These are phyloP conservation scores for Sporothrix brasiliensis DNA, from an alignment of 2,329 filamentous ascomycete genomes.

Conservation along the genomic window DNA sequence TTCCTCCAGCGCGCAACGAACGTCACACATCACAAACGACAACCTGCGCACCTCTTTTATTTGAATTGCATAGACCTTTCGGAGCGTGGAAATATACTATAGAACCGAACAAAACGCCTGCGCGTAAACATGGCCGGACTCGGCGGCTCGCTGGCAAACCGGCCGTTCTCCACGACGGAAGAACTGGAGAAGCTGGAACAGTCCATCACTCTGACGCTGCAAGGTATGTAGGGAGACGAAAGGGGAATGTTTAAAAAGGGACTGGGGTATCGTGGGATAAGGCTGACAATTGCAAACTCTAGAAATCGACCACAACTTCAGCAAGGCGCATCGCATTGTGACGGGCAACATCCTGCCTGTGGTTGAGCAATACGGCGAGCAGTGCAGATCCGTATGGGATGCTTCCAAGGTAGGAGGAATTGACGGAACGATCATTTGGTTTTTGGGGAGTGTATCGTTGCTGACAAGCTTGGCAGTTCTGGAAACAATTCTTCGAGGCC, in stretches of 20 bases:
- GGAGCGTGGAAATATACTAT: background rate
- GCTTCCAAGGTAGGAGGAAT: constrained; percentile 74
- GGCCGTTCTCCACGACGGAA: constrained; percentile 79
- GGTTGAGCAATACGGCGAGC: constrained; percentile 92
- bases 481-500: constrained; percentile 99
- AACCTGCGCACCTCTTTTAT: background rate
- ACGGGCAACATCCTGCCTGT: constrained; percentile 90
- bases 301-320: constrained; percentile 99
- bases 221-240: constrained; percentile 59
- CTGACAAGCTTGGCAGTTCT: constrained; percentile 62
- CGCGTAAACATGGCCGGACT: constrained; percentile 54
- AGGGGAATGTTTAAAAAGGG: too few species aligned
- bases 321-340: constrained; percentile 92
- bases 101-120: background rate
- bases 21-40: background rate
- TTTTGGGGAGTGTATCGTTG: background rate
- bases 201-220: constrained; percentile 91
- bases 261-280: background rate
- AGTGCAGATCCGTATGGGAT: constrained; percentile 94
- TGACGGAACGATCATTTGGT: background rate
- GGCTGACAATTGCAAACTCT: constrained; percentile 28
- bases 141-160: constrained; percentile 48
- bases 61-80: too few species aligned
- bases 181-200: constrained; percentile 96
- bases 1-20: background rate